Percentiles rank a stretch among this genome's conserved stretches.
Evolutionary conservation across 306 rosid genomes (phyloP).

Genomic region (Senna siamea): DNA sequence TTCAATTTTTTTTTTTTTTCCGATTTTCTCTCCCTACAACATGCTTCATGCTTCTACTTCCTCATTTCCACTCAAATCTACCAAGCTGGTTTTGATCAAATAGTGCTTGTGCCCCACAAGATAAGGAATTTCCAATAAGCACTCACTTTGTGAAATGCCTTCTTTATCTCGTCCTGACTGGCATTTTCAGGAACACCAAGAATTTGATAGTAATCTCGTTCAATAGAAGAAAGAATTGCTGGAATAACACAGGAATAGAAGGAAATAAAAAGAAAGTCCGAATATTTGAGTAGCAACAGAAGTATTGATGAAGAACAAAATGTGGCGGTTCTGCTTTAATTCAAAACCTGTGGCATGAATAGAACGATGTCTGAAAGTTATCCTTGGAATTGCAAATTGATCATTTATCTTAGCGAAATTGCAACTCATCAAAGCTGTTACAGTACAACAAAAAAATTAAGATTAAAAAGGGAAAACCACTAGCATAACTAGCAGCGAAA

Average conservation of each 20-base stretch:
- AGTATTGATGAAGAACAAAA: not conserved
- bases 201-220: conserved; percentile 66
- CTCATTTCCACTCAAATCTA: conserved; percentile 19
- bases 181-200: conserved; percentile 76
- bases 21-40: conserved; percentile 10
- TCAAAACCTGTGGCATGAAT: conserved; percentile 72
- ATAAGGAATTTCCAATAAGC: conserved; percentile 27
- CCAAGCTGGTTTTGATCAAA: conserved; percentile 28
- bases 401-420: conserved; percentile 44
- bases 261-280: conserved; percentile 23
- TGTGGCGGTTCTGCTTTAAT: conserved; percentile 12
- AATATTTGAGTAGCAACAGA: not conserved
- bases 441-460: not conserved
- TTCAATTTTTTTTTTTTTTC: too few species aligned
- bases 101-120: conserved; percentile 1
- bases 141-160: conserved; percentile 77
- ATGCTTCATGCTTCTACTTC: conserved; percentile 11
- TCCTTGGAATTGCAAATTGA: conserved; percentile 37
- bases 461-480: not conserved
- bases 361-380: conserved; percentile 50
- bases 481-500: not conserved
- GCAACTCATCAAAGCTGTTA: conserved; percentile 55
- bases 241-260: conserved; percentile 33
- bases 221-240: conserved; percentile 55
- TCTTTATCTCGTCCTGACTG: conserved; percentile 75